Conservation (phyloP, 352 stramenopile species). For the Globisporangium sylvaticum region DNA sequence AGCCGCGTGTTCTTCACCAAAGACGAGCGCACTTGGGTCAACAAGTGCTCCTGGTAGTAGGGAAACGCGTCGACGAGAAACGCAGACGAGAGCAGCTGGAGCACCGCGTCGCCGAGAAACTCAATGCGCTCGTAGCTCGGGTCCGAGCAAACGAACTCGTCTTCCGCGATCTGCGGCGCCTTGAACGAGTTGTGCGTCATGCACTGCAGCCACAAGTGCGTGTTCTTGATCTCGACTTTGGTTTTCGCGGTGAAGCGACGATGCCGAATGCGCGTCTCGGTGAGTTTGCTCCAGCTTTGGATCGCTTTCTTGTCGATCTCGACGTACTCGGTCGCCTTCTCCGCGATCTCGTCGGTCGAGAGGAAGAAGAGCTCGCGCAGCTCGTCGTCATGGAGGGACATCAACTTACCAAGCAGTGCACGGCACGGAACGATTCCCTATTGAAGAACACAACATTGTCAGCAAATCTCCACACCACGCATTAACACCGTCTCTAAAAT, state of each 20-base stretch:
- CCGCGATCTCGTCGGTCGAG: slow-evolving; percentile 46
- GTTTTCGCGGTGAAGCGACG: slow-evolving; percentile 47
- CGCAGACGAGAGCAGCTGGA: slow-evolving; percentile 74
- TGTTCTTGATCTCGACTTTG: slow-evolving; percentile 51
- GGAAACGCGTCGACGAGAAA: slow-evolving; percentile 80
- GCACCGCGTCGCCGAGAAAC: slow-evolving; percentile 80
- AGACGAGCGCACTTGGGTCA: slow-evolving; percentile 75
- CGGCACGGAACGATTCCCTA: slow-evolving; percentile 61
- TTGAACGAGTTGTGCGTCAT: slow-evolving; percentile 79
- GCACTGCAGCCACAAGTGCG: slow-evolving; percentile 74
- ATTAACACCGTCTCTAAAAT: not conserved
- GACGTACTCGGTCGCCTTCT: slow-evolving; percentile 40
- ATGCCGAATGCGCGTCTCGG: slow-evolving; percentile 39
- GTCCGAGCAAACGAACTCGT: slow-evolving; percentile 66
- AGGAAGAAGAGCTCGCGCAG: slow-evolving; percentile 57
- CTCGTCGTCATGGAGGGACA: slow-evolving; percentile 51
- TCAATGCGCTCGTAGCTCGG: slow-evolving; percentile 82
- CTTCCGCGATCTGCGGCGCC: slow-evolving; percentile 57
- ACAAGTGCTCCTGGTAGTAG: slow-evolving; percentile 75
- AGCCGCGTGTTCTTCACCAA: slow-evolving; percentile 84
- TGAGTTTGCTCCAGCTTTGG: slow-evolving; percentile 47
- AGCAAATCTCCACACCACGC: not conserved
- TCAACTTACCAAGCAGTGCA: slow-evolving; percentile 55
- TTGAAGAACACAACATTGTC: not conserved
- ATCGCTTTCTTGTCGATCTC: slow-evolving; percentile 51